Evolutionary conservation across 495 filamentous ascomycete genomes (phyloP), one percentile per base, ranked within the genome.

Genomic region (Apiosordaria backusii): DNA sequence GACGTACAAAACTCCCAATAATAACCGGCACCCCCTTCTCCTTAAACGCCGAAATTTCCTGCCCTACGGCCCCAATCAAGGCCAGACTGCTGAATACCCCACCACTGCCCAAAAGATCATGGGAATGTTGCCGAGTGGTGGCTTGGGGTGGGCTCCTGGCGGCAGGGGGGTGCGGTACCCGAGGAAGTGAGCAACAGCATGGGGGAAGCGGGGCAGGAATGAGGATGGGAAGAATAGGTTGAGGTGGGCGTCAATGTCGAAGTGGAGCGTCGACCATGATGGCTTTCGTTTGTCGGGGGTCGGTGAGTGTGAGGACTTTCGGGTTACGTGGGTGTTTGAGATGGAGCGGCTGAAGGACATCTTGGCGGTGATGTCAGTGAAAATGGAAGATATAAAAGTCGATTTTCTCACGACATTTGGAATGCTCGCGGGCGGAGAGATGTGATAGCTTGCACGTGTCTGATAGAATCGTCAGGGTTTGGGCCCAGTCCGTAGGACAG

Each of bases 191-290:
- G 81, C 71, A 19, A 88, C 62, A 1, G 79, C 77, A 35, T 70
- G 73, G 4, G 86, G 83, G 18, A 87, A 65, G 6, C 66, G 66
- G 13, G 78, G 75, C 50, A 86, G 73, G 35, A 77, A 70, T n/a
- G 81, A 79, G 0, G 78, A 67, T 1, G 88, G 88, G 50, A 92
- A 61, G 65, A 86, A 76, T 0, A 81, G 86, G 71, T 90, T 89
- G 15, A 92, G 67, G 69, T 84, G 83, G 10, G 71, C 73, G 77
- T 92, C 90, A 57, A 92, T 83, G 72, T 91, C 86, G 74, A 92
- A 81, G 71, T 90, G 72, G 75, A 78, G 79, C 61, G 71, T 62
- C 23, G 69, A 67, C 18, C 67, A 72, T 2, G 61, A 63, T 19
- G 63, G 35, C 22, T 52, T 63, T 9, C 57, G 35, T 6, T 62